Percentiles rank a stretch among this genome's conserved stretches.
These are phyloP conservation scores for Groenewaldozyma tartarivorans DNA, from an alignment of 805 yeast genomes.

Conservation along the genomic window DNA sequence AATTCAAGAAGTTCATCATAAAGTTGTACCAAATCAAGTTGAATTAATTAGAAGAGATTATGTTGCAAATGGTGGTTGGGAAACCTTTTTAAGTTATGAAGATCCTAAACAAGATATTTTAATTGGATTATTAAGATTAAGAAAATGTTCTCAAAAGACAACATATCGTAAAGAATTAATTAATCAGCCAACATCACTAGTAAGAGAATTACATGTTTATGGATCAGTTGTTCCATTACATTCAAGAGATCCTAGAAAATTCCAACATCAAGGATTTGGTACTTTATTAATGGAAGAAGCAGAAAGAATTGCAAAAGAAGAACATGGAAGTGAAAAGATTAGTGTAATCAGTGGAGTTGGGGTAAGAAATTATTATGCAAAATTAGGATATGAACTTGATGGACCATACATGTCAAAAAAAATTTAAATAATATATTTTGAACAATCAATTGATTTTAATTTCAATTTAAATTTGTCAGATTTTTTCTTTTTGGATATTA, in stretches of 20 bases:
- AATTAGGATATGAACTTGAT: constrained; percentile 82
- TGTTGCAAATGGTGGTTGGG: constrained; percentile 98
- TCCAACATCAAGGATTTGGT: constrained; percentile 99
- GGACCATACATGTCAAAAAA: constrained; percentile 96
- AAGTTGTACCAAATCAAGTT: constrained; percentile 93
- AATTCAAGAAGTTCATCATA: constrained; percentile 95
- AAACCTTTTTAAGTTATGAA: constrained; percentile 89
- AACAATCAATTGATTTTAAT: constrained; percentile 23
- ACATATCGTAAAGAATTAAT: constrained; percentile 87
- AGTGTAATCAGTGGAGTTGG: constrained; percentile 97
- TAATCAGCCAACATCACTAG: constrained; percentile 78
- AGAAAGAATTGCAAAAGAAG: constrained; percentile 87
- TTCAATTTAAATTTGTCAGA: constrained; percentile 20
- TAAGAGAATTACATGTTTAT: constrained; percentile 94
- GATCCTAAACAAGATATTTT: constrained; percentile 95
- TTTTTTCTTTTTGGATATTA: constrained; percentile 27
- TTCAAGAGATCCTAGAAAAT: constrained; percentile 92
- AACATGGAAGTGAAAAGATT: constrained; percentile 85
- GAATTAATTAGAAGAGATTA: constrained; percentile 93
- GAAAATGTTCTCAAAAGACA: constrained; percentile 81
- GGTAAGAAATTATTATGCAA: constrained; percentile 89
- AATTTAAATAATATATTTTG: constrained; percentile 9
- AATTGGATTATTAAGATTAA: constrained; percentile 78
- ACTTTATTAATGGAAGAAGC: constrained; percentile 98
- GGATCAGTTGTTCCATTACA: constrained; percentile 97